These are phyloP conservation scores for Xylariaceae sp. DNA, from an alignment of 2,329 filamentous ascomycete species.

Conservation along the genomic window DNA sequence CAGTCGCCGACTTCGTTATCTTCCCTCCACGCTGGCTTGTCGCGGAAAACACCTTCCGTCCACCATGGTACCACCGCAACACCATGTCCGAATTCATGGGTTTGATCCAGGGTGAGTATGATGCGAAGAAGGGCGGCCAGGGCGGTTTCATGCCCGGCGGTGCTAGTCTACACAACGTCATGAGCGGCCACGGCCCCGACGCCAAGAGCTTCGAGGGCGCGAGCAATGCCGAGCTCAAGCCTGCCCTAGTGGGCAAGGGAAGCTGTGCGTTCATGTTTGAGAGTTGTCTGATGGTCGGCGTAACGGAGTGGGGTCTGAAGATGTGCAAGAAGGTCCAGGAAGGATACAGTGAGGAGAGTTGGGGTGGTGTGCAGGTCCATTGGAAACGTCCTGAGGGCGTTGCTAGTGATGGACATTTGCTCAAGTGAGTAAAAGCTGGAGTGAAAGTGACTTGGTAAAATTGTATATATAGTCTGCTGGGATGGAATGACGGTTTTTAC, in stretches of 20 bases:
- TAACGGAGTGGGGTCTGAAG: conserved; percentile 62
- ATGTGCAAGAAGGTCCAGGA: conserved; percentile 57
- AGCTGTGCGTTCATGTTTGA: conserved; percentile 67
- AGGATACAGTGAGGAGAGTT: conserved; percentile 76
- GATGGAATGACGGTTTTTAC: too few relatives aligned
- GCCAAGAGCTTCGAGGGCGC: conserved; percentile 46
- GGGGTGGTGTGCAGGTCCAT: conserved; percentile 62
- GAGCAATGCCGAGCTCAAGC: conserved; percentile 58
- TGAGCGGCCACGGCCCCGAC: conserved; percentile 54
- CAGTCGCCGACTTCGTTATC: conserved; percentile 57
- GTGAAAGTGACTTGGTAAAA: not conserved
- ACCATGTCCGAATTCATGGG: conserved; percentile 52
- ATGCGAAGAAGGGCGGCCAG: conserved; percentile 46
- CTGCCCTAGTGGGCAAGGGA: conserved; percentile 53
- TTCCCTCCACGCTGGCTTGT: conserved; percentile 60
- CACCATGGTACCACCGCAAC: conserved; percentile 58
- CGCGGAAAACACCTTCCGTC: conserved; percentile 54
- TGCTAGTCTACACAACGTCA: conserved; percentile 53
- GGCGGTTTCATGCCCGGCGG: conserved; percentile 45
- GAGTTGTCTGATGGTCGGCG: conserved; percentile 63
- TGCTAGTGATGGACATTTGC: conserved; percentile 25
- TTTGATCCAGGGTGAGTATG: conserved; percentile 44
- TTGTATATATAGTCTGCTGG: not conserved
- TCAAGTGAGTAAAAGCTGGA: conserved; percentile 14
- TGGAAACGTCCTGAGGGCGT: conserved; percentile 45